These are phyloP conservation scores for Firmiana major DNA, from an alignment of 345 rosid species.

Conservation along the genomic window DNA sequence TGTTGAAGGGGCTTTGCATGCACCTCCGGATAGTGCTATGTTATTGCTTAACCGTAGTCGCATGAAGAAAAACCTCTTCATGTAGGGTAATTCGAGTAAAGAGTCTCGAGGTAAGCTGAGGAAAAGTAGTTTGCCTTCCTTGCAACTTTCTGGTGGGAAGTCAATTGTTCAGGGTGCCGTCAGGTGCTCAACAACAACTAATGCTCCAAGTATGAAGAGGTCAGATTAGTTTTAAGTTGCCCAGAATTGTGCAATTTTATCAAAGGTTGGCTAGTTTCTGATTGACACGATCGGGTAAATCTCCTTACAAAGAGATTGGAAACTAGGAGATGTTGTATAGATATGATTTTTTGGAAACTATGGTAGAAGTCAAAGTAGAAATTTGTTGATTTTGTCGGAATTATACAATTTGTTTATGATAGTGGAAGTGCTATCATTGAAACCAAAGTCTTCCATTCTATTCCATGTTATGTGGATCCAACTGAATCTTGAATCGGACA, in stretches of 20 bases:
- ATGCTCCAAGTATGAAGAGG: slow-evolving; percentile 23
- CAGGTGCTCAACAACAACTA: slow-evolving; percentile 36
- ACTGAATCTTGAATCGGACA: too few species aligned
- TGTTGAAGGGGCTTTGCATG: slow-evolving; percentile 54
- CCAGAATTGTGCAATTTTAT: not conserved
- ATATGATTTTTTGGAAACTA: not conserved
- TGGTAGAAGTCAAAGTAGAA: not conserved
- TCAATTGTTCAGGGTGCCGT: slow-evolving; percentile 29
- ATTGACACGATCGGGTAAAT: not conserved
- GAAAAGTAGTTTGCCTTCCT: slow-evolving; percentile 31
- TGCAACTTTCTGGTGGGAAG: slow-evolving; percentile 30
- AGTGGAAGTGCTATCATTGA: not conserved
- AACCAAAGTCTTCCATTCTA: not conserved
- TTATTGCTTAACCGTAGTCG: slow-evolving; percentile 45
- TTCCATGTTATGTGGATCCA: too few species aligned
- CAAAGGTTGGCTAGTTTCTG: not conserved
- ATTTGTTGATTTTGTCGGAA: not conserved
- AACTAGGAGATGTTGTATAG: not conserved
- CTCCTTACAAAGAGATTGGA: not conserved
- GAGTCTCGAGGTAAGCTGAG: slow-evolving; percentile 49
- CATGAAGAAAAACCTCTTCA: slow-evolving; percentile 43
- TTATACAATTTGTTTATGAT: not conserved
- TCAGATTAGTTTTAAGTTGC: slow-evolving; percentile 4
- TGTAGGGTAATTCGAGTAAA: slow-evolving; percentile 48
- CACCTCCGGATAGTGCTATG: slow-evolving; percentile 46